Evolutionary conservation across 192 early-diverging fungal genomes (phyloP).

Genomic region (Gonapodya prolifera): DNA sequence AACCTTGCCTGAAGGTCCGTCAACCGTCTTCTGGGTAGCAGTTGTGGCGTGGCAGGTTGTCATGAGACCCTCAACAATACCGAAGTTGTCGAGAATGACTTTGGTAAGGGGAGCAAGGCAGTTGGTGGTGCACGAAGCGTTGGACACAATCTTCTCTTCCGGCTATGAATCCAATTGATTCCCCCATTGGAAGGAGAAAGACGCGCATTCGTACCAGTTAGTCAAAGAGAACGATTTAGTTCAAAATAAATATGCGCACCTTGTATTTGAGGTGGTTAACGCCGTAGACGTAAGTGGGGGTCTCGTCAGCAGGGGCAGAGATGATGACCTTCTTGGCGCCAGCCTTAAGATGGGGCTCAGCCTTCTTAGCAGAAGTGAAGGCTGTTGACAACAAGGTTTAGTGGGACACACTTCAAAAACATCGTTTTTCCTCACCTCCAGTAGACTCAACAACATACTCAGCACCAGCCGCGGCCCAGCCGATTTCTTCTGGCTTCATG

Average conservation of each 20-base stretch:
- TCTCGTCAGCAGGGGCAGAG: conserved; percentile 89
- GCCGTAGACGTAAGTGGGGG: conserved; percentile 96
- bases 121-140: conserved; percentile 99
- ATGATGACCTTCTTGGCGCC: conserved; percentile 99
- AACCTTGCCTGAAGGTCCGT: conserved; percentile 93
- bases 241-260: neutral
- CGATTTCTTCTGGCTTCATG: conserved; percentile 75
- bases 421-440: neutral
- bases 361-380: conserved; percentile 88
- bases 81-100: conserved; percentile 85
- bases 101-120: conserved; percentile 96
- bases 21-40: conserved; percentile 99
- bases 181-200: too few relatives aligned
- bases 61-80: conserved; percentile 94
- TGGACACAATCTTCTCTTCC: conserved; percentile 55
- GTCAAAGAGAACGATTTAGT: neutral
- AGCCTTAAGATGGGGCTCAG: conserved; percentile 69
- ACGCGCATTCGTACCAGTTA: too few relatives aligned
- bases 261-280: conserved; percentile 96
- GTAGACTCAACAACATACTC: conserved; percentile 97
- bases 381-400: too few relatives aligned
- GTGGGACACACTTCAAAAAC: neutral
- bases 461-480: conserved; percentile 70
- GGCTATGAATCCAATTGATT: too few relatives aligned
- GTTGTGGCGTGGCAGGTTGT: conserved; percentile 97